Evolutionary conservation across 306 rosid species (phyloP).

Genomic region (Begonia peltatifolia): DNA sequence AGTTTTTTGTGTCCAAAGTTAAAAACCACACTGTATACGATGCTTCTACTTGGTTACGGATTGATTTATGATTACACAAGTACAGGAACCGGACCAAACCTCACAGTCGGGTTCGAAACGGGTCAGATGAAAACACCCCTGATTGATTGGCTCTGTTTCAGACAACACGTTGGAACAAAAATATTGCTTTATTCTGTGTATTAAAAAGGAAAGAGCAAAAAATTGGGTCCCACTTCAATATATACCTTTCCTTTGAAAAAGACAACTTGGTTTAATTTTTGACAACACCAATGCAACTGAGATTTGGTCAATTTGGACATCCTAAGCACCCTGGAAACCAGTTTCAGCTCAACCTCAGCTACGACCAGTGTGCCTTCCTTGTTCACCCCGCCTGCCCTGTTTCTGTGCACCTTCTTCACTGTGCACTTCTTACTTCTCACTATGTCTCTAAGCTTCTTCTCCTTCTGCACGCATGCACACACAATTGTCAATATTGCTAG

Average conservation of each 20-base stretch:
- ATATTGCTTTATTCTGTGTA: too few relatives aligned
- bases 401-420: slow-evolving; percentile 65
- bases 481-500: neutral
- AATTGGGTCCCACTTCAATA: neutral
- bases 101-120: too few relatives aligned
- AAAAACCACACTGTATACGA: too few relatives aligned
- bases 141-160: too few relatives aligned
- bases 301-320: slow-evolving; percentile 3
- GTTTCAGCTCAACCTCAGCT: slow-evolving; percentile 64
- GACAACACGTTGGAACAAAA: too few relatives aligned
- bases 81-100: too few relatives aligned
- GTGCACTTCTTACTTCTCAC: slow-evolving; percentile 57
- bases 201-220: slow-evolving; percentile 10
- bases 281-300: slow-evolving; percentile 6
- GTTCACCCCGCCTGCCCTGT: slow-evolving; percentile 22
- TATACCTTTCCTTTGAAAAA: neutral
- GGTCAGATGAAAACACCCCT: too few relatives aligned
- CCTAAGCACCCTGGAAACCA: slow-evolving; percentile 55
- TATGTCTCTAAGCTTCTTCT: slow-evolving; percentile 50
- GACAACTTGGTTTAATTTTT: slow-evolving; percentile 2
- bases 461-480: slow-evolving; percentile 33
- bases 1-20: too few relatives aligned
- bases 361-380: slow-evolving; percentile 27
- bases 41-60: too few relatives aligned
- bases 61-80: too few relatives aligned